These are phyloP conservation scores for Russula virescens DNA, from an alignment of 768 basidiomycete genomes.

Conservation along the genomic window DNA sequence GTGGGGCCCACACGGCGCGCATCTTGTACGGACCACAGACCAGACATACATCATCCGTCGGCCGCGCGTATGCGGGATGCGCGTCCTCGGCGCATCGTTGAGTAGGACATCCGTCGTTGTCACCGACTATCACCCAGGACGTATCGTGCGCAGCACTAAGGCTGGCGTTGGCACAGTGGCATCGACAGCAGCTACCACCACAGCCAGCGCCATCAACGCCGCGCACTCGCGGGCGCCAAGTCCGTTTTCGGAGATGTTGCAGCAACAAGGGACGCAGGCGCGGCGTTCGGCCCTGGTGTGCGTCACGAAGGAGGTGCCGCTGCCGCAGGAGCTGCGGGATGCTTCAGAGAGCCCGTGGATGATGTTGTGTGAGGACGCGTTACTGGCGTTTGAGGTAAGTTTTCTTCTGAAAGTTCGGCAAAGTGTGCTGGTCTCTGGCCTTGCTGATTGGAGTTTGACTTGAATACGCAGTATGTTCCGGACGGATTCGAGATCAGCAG, in stretches of 20 bases:
- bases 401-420: too few relatives aligned
- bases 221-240: too few relatives aligned
- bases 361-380: slow-evolving; percentile 19
- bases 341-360: slow-evolving; percentile 11
- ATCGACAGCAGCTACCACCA: too few relatives aligned
- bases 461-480: slow-evolving; percentile 2
- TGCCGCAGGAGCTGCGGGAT: slow-evolving; percentile 4
- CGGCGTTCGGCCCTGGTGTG: neutral
- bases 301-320: slow-evolving; percentile 11
- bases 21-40: slow-evolving; percentile 1
- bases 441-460: neutral
- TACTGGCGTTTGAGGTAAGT: slow-evolving; percentile 20
- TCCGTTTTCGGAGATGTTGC: neutral
- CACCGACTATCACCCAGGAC: slow-evolving; percentile 12
- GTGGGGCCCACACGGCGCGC: slow-evolving; percentile 14
- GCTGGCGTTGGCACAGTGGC: too few relatives aligned
- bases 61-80: slow-evolving; percentile 12
- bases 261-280: neutral
- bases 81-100: slow-evolving; percentile 8
- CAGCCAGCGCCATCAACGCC: neutral
- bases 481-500: slow-evolving; percentile 17
- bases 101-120: neutral
- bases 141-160: slow-evolving; percentile 3
- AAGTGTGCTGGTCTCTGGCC: too few relatives aligned
- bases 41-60: slow-evolving; percentile 10